Base-by-base conservation (phyloP, 371 early-diverging fungal species). In the Zopfochytrium polystomum region DNA sequence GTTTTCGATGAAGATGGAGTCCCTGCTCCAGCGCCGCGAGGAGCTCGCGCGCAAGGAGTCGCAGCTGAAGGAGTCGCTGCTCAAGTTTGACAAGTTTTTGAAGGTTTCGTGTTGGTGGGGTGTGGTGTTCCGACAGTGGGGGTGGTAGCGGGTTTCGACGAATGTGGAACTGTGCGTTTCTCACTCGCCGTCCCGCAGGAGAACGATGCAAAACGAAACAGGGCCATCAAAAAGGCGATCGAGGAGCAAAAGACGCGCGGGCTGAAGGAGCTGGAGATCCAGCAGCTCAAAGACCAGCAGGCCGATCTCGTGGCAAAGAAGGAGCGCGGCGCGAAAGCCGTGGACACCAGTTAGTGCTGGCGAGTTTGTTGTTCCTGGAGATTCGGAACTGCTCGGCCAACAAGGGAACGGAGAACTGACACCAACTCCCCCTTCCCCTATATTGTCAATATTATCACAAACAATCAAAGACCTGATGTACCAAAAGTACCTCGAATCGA, bases 71-170 rank as follows among this genome's bases (percentile, higher is more conserved):
- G 81, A 82, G 42, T 68, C 65, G 23, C 52, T 80, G 38, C 50
- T 71, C 31, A 82, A 82, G 66, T 82, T 82, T 66, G 81, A 81
- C 50, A 81, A 80, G 63, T 81, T 77, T 58, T 61, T 82, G 34
- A 79, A 82, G 71, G 80, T 78, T 35, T n/a, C 52, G n/a, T n/a
- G n/a, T n/a, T n/a, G n/a, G n/a, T n/a, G n/a, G n/a, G n/a, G n/a
- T n/a, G n/a, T n/a, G n/a, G n/a, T 60, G 9, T 61, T 42, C 9
- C 26, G 30, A n/a, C n/a, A n/a, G n/a, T n/a, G n/a, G n/a, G n/a
- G n/a, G n/a, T n/a, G n/a, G n/a, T n/a, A n/a, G 54, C 6, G 13
- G n/a, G 32, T 42, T 46, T 61, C n/a, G 7, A 33, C 32, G 51
- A 9, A 42, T 51, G 35, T 20, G 38, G 31, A 43, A 11, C 15